phyloP scores from a whole-genome alignment of 1,284 basidiomycete species.

The Gymnopus androsaceus region DNA sequence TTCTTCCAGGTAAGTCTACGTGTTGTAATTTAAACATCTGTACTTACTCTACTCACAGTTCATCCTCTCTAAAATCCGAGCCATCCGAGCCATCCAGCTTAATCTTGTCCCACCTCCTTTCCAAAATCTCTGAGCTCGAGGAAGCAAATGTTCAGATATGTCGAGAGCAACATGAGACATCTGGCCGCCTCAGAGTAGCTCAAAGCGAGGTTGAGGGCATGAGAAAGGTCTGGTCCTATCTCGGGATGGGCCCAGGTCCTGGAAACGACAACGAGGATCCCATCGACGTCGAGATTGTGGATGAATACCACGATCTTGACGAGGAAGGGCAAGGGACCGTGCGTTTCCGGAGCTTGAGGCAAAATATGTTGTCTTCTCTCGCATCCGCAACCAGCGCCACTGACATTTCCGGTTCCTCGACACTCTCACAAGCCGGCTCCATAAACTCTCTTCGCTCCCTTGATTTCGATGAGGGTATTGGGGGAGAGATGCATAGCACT shows the following conservation, averaged over 20 bases:
- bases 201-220: slow-evolving; percentile 73
- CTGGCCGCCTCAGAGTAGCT: slow-evolving; percentile 62
- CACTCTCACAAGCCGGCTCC: neutral
- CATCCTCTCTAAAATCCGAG: slow-evolving; percentile 19
- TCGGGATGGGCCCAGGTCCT: slow-evolving; percentile 57
- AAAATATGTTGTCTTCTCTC: neutral
- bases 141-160: slow-evolving; percentile 72
- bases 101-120: slow-evolving; percentile 70
- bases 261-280: slow-evolving; percentile 37
- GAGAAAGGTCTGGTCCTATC: slow-evolving; percentile 57
- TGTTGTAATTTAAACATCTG: slow-evolving; percentile 23
- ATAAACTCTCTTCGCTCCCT: neutral
- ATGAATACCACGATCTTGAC: neutral
- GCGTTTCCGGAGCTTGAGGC: neutral
- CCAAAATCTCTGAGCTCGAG: slow-evolving; percentile 81
- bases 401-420: neutral
- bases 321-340: neutral
- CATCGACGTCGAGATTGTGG: slow-evolving; percentile 24
- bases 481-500: slow-evolving; percentile 2
- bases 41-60: neutral
- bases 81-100: no score
- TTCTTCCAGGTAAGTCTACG: slow-evolving; percentile 15
- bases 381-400: neutral
- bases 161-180: slow-evolving; percentile 64
- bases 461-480: neutral